These are phyloP conservation scores for Ceratobasidium sp. DNA, from an alignment of 1,284 basidiomycete species.

Conservation along the genomic window DNA sequence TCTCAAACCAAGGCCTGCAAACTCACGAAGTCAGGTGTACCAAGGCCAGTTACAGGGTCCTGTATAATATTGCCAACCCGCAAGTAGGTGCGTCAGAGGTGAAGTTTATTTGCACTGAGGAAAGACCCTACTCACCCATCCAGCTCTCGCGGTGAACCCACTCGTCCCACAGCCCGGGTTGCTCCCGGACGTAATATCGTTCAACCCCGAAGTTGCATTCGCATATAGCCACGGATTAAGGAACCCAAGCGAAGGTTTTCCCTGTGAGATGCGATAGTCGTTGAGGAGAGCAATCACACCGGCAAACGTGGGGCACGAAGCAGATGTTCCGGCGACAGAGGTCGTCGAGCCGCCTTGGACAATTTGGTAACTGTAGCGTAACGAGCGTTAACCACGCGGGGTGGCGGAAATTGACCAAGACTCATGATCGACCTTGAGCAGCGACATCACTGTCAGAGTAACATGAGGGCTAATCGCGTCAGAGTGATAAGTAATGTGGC, in stretches of 20 bases:
- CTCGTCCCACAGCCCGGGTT: constrained; percentile 47
- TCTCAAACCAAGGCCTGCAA: constrained; percentile 49
- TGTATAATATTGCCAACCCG: constrained; percentile 42
- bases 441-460: constrained; percentile 23
- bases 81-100: too few species aligned
- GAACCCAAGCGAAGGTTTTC: constrained; percentile 50
- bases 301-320: constrained; percentile 50
- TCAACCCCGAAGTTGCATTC: constrained; percentile 51
- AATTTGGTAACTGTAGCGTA: constrained; percentile 41
- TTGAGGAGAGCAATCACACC: constrained; percentile 52
- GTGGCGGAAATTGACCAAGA: background rate
- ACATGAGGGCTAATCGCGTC: background rate
- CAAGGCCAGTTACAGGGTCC: constrained; percentile 61
- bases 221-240: constrained; percentile 52
- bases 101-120: background rate
- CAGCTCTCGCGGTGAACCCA: constrained; percentile 53
- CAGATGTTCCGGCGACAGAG: constrained; percentile 50
- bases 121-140: constrained; percentile 53
- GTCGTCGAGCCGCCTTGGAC: constrained; percentile 42
- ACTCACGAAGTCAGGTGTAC: constrained; percentile 65
- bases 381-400: constrained; percentile 55
- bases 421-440: constrained; percentile 49
- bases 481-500: background rate
- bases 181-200: constrained; percentile 64
- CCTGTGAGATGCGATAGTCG: constrained; percentile 48